Conservation (phyloP, 108 stramenopile species). For the Epithemia pelagica region DNA sequence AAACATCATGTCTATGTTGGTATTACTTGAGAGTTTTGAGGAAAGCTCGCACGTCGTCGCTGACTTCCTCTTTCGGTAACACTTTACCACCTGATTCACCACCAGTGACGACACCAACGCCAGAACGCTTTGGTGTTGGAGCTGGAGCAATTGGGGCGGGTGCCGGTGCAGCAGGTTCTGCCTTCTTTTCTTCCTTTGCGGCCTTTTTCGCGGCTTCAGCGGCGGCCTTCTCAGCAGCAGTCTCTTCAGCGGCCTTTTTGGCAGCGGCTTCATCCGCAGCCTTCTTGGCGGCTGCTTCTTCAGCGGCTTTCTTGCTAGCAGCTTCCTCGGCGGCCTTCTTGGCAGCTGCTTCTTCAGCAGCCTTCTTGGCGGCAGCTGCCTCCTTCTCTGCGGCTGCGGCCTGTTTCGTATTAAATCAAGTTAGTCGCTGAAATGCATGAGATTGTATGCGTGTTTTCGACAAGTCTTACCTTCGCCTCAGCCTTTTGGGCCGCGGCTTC, state of each 20-base stretch:
- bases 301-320: constrained; percentile 21
- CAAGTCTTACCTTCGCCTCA: constrained; percentile 2
- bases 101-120: constrained; percentile 56
- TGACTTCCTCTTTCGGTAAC: constrained; percentile 71
- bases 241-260: neutral
- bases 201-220: constrained; percentile 20
- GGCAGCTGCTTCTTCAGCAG: constrained; percentile 26
- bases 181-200: constrained; percentile 23
- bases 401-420: too few relatives aligned
- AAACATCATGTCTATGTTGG: too few relatives aligned
- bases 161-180: constrained; percentile 25
- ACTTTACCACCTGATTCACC: constrained; percentile 60
- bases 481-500: constrained; percentile 19
- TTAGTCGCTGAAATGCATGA: too few relatives aligned
- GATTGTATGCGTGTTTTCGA: too few relatives aligned
- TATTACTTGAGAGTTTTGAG: constrained; percentile 39
- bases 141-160: constrained; percentile 29
- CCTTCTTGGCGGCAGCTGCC: constrained; percentile 34
- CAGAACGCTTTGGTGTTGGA: constrained; percentile 25
- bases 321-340: constrained; percentile 12
- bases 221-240: constrained; percentile 19
- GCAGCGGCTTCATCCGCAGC: constrained; percentile 19
- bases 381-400: constrained; percentile 32
- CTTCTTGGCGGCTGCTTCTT: constrained; percentile 27
- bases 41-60: constrained; percentile 62